Evolutionary conservation across 345 rosid species (phyloP), one percentile per base, ranked within the genome.

Genomic region (Populus deltoides): DNA sequence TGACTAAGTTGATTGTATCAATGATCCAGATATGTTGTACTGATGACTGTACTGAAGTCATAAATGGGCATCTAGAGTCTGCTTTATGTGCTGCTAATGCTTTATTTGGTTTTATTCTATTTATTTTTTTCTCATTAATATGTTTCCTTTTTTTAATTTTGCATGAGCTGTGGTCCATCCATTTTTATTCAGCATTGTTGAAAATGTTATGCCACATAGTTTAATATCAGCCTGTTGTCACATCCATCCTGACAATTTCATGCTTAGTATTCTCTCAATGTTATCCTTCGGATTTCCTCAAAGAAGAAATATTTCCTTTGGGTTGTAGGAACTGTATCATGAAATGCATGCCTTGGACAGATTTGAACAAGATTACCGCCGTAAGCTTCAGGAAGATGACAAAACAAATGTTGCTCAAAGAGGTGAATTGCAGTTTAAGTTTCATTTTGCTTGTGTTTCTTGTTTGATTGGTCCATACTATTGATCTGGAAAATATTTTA

Each of bases 351-450:
- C 99, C 69, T 83, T 96, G 86, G 99, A 96, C 87, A 91, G 97
- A 87, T 96, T 93, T 86, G 98, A 93, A 80, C 99, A 96, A 91
- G 99, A 96, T 79, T 93, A 89, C 87, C 93, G 87, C 77, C 98
- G 97, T 77, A 93, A 92, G 89, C 90, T 92, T 79, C 97, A 89
- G 82, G 99, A 91, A 87, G 97, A 93, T 79, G 97, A 93, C 82
- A 92, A 83, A 77, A 82, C 90, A 41, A 96, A 84, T 87, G 83
- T 89, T 74, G 75, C 86, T 79, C 98, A 91, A 82, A 89, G 90
- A 85, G 99, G 99, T 27, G 71, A 76, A 45, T 66, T 63, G 55
- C 18, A 24, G 59, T 43, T 45, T 45, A n/a, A 25, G 61, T 66
- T n/a, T 71, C 45, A 25, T 39, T 57, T 66, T 53, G 15, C 33